Base-by-base conservation (phyloP, 1,284 basidiomycete species). In the Ceraceosorus guamensis region DNA sequence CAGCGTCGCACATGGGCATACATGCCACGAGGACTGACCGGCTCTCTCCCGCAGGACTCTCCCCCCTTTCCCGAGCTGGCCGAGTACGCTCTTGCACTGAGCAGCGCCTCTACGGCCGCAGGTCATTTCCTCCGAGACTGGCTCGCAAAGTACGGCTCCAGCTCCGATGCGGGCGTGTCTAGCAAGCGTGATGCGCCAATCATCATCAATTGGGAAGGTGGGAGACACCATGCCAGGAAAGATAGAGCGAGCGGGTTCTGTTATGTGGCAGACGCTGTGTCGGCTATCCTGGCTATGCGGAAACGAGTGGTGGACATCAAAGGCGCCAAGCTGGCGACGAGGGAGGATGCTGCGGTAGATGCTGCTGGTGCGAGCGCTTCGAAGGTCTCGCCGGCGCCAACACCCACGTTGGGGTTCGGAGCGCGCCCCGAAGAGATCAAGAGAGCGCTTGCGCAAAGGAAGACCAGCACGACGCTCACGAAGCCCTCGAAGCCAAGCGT, bases 231-330 rank as follows among this genome's bases (percentile, higher is more conserved):
- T 41, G 37, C 37, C 8, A 8, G 37, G 8, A 8, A n/a, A 8
- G 37, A 8, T 8, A 8, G 37, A 8, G 37, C 37, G 37, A 41
- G 37, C 37, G 37, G 37, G 8, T 41, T 41, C 37, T 41, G 37
- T 41, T 96, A 95, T 73, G 85, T 95, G 32, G 88, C 90, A 3
- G 92, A 96, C 73, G 86, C 86, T 53, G 83, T 91, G 3, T 81
- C 95, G 0, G 87, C 87, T 0, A 66, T 66, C 13, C 30, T 66
- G 8, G 53, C 64, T 1, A 34, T 66, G 6, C 56, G 64, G 2
- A 63, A 61, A 16, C 59, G 59, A 8, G 37, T 41, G 30, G 45
- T 56, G 5, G 63, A 59, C 18, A 53, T 60, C 1, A 50, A 34
- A 3, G 52, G 37, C 37, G 37, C 37, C 37, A n/a, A n/a, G 45